phyloP scores from a whole-genome alignment of 2,329 filamentous ascomycete species.

The Alternaria gansuensis region DNA sequence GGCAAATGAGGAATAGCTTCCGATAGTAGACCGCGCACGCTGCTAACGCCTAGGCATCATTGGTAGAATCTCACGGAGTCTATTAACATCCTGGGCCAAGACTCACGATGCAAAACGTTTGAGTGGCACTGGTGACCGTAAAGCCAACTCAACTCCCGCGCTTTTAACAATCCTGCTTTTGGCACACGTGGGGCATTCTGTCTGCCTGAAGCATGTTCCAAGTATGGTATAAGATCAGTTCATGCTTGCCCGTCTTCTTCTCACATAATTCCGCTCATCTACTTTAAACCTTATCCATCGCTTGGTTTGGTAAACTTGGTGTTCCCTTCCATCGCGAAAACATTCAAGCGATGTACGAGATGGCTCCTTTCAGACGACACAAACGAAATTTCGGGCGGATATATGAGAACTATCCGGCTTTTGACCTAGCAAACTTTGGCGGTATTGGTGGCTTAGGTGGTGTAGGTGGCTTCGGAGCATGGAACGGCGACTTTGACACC shows the following conservation, averaged over 20 bases:
- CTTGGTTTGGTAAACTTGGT: background rate
- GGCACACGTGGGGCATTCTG: constrained; percentile 1
- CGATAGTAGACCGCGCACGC: background rate
- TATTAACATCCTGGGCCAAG: background rate
- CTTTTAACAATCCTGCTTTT: constrained; percentile 6
- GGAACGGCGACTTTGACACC: background rate
- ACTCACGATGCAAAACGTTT: constrained; percentile 12
- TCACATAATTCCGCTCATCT: background rate
- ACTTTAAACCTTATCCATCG: background rate
- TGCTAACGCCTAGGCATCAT: background rate
- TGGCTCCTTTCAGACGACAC: background rate
- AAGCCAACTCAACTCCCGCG: constrained; percentile 12
- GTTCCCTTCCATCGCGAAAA: background rate
- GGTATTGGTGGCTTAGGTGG: background rate
- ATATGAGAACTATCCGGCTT: background rate
- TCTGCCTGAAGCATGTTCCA: background rate
- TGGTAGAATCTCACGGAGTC: background rate
- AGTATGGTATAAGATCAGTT: constrained; percentile 1
- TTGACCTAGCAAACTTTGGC: constrained; percentile 1
- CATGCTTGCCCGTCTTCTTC: background rate
- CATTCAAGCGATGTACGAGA: constrained; percentile 13
- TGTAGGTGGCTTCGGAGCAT: background rate
- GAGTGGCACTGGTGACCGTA: constrained; percentile 14
- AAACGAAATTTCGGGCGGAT: background rate
- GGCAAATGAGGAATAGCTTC: constrained; percentile 11